Percentiles rank a stretch among this genome's conserved stretches.
phyloP scores from a whole-genome alignment of 108 stramenopile species.

The Cyclostephanos tholiformis region DNA sequence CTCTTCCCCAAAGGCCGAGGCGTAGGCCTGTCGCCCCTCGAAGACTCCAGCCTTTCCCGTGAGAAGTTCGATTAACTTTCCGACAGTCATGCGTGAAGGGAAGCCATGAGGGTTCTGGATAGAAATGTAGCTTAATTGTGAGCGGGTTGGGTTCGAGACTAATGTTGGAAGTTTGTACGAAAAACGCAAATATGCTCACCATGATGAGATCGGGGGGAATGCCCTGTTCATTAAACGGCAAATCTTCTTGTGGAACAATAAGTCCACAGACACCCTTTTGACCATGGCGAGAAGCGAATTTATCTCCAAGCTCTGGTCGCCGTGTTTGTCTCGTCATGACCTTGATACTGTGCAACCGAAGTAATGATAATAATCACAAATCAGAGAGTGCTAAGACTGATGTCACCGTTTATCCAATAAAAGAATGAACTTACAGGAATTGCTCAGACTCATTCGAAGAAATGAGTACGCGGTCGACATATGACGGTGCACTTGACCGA shows the following conservation, averaged over 20 bases:
- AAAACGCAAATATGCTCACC: conserved; percentile 33
- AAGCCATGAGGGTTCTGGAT: conserved; percentile 97
- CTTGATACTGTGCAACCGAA: conserved; percentile 68
- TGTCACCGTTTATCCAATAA: background rate
- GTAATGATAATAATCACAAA: background rate
- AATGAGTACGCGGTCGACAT: conserved; percentile 97
- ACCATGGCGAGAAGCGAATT: conserved; percentile 98
- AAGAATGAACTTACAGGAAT: conserved; percentile 60
- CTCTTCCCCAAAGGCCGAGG: conserved; percentile 98
- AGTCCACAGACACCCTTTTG: conserved; percentile 99
- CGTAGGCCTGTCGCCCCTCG: conserved; percentile 94
- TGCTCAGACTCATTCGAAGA: conserved; percentile 95
- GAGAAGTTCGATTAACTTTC: conserved; percentile 97
- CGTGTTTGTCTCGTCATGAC: conserved; percentile 91
- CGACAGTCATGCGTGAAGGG: conserved; percentile 99
- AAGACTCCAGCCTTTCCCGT: conserved; percentile 95
- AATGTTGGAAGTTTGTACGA: background rate
- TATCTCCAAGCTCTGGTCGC: conserved; percentile 98
- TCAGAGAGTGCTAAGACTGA: background rate
- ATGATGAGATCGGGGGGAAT: conserved; percentile 98
- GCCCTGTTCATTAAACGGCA: conserved; percentile 98
- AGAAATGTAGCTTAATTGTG: background rate
- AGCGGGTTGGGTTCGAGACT: background rate
- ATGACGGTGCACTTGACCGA: conserved; percentile 80
- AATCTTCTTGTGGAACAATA: conserved; percentile 93